Percentiles rank a stretch among this genome's conserved stretches.
phyloP scores from a whole-genome alignment of 192 early-diverging fungal genomes.

The Coemansia sp. region DNA sequence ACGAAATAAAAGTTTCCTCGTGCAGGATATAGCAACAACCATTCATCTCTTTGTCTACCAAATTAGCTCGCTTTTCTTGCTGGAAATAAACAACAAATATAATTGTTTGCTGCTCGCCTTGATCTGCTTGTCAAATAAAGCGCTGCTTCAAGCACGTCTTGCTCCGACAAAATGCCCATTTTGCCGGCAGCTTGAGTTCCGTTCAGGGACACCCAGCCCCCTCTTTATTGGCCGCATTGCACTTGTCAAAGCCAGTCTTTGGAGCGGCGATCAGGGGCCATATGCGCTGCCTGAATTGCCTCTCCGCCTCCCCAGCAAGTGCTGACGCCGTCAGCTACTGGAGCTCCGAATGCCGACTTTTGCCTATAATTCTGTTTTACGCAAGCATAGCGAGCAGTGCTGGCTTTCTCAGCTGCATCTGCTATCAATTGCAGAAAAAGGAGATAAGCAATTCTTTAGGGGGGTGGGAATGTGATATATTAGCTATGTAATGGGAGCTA shows the following conservation, averaged over 20 bases:
- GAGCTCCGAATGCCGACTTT: too few species aligned
- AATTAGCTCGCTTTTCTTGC: background rate
- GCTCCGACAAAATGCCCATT: constrained; percentile 2
- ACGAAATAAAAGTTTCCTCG: background rate
- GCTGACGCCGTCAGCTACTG: too few species aligned
- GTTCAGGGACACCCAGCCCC: too few species aligned
- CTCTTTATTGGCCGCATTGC: too few species aligned
- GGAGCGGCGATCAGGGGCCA: too few species aligned
- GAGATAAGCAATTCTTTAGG: background rate
- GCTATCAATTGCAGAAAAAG: background rate
- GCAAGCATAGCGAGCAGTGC: too few species aligned
- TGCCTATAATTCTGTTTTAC: too few species aligned
- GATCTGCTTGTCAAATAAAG: constrained; percentile 1
- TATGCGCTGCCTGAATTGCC: too few species aligned
- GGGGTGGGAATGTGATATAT: background rate
- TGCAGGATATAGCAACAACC: constrained; percentile 10
- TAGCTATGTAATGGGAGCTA: background rate
- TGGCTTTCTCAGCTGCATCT: background rate
- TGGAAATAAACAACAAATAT: background rate
- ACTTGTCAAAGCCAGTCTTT: too few species aligned
- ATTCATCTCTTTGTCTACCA: constrained; percentile 7
- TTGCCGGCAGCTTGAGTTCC: too few species aligned
- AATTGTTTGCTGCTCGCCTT: constrained; percentile 2
- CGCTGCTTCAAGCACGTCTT: too few species aligned
- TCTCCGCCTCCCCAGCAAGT: too few species aligned